A percentile compares a stretch with the other conserved stretches of the same genome.
Conservation (phyloP, 2,329 filamentous ascomycete species). For the Emmonsia crescens region DNA sequence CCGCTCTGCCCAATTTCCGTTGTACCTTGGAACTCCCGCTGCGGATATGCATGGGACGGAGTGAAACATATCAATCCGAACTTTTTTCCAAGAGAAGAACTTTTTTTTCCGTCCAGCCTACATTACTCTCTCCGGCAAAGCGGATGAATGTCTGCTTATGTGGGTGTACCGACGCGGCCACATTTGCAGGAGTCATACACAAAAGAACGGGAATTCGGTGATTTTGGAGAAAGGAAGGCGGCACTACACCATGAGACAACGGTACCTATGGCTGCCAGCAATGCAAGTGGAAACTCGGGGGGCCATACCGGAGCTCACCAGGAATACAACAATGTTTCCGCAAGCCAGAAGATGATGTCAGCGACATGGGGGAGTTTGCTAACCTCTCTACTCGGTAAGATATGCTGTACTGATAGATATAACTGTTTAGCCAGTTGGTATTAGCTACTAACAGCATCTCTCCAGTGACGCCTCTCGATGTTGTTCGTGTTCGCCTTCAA, state of each 20-base stretch:
- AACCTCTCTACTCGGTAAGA: conserved; percentile 74
- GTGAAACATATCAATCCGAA: background rate
- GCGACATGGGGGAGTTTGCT: conserved; percentile 83
- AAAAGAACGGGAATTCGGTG: conserved; percentile 5
- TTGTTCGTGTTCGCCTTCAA: conserved; percentile 88
- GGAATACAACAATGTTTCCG: conserved; percentile 51
- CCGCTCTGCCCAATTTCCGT: background rate
- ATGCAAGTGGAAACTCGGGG: conserved; percentile 14
- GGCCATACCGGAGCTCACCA: conserved; percentile 14
- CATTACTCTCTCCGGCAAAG: background rate
- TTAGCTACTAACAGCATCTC: conserved; percentile 1
- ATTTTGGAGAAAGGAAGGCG: conserved; percentile 11
- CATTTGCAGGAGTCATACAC: conserved; percentile 15
- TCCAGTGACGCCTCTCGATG: conserved; percentile 85
- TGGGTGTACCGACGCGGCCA: conserved; percentile 13
- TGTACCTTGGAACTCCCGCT: background rate
- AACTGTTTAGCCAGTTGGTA: background rate
- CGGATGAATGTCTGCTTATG: conserved; percentile 18
- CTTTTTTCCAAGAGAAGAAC: background rate
- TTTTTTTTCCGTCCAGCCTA: background rate
- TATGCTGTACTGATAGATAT: background rate
- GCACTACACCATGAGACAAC: conserved; percentile 24
- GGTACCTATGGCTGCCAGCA: conserved; percentile 23
- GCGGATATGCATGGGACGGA: background rate
- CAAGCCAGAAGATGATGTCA: conserved; percentile 86